Percentiles rank a stretch among this genome's conserved stretches.
Evolutionary conservation across 1,284 basidiomycete genomes (phyloP).

Genomic region (Cryptococcus depauperatus): DNA sequence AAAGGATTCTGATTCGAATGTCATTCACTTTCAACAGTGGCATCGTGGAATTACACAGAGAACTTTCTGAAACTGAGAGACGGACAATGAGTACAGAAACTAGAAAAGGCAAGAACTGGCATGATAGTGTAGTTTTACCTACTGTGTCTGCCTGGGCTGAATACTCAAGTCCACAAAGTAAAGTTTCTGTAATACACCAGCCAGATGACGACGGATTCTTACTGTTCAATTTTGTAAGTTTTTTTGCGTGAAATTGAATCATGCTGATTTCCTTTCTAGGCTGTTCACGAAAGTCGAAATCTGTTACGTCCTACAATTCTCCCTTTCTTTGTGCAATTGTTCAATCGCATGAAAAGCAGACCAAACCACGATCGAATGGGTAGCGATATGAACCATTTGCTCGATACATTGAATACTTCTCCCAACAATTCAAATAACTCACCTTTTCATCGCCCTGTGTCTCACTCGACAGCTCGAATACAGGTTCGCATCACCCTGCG

Average conservation of each 20-base stretch:
- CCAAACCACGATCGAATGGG: background rate
- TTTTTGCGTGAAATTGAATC: no score
- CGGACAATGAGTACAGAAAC: conserved; percentile 6
- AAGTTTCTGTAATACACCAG: conserved; percentile 3
- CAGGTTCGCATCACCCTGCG: conserved; percentile 61
- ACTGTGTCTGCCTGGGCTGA: conserved; percentile 76
- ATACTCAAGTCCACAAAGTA: conserved; percentile 20
- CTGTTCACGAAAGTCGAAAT: conserved; percentile 78
- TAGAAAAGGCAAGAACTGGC: conserved; percentile 13
- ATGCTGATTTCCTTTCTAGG: conserved; percentile 46
- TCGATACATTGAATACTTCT: conserved; percentile 9
- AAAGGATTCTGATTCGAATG: conserved; percentile 53
- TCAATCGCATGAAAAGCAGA: conserved; percentile 22
- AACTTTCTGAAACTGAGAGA: conserved; percentile 10
- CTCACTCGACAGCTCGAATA: conserved; percentile 17
- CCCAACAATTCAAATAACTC: background rate
- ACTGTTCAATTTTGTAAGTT: conserved; percentile 24
- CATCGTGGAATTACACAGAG: conserved; percentile 35
- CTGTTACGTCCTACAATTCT: conserved; percentile 68
- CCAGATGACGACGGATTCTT: conserved; percentile 7
- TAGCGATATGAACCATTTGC: background rate
- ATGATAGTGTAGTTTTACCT: conserved; percentile 53
- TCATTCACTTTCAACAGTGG: conserved; percentile 73
- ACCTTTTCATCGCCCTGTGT: conserved; percentile 6
- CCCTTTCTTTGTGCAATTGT: conserved; percentile 64